phyloP scores from a whole-genome alignment of 2,329 filamentous ascomycete species.

The Colletotrichum incanum region DNA sequence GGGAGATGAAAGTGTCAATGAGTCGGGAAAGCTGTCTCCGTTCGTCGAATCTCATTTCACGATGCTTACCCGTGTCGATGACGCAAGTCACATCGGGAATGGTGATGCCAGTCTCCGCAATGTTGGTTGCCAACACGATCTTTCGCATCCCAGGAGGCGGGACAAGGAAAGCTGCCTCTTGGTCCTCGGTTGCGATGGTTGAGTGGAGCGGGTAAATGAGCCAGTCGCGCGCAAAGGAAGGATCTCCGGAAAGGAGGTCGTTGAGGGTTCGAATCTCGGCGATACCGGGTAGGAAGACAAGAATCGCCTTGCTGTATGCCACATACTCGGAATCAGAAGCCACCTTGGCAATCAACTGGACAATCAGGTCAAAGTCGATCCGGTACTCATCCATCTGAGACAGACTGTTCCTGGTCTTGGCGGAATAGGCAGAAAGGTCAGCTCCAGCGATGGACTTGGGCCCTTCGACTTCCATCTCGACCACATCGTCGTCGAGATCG shows the following conservation, averaged over 20 bases:
- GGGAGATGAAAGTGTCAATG: slow-evolving; percentile 94
- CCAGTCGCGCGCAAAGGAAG: slow-evolving; percentile 83
- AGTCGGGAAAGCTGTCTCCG: slow-evolving; percentile 90
- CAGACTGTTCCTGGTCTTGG: slow-evolving; percentile 81
- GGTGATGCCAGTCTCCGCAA: slow-evolving; percentile 98
- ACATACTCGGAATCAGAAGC: slow-evolving; percentile 77
- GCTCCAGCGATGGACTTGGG: slow-evolving; percentile 65
- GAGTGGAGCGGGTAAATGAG: slow-evolving; percentile 93
- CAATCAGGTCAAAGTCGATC: slow-evolving; percentile 90
- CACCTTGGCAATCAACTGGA: slow-evolving; percentile 83
- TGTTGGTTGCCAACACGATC: slow-evolving; percentile 97
- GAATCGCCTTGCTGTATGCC: slow-evolving; percentile 87
- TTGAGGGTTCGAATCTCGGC: slow-evolving; percentile 93
- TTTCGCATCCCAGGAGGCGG: slow-evolving; percentile 88
- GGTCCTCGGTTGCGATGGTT: slow-evolving; percentile 94
- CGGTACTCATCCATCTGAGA: slow-evolving; percentile 89
- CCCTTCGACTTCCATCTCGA: slow-evolving; percentile 63
- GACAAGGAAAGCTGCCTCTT: slow-evolving; percentile 91
- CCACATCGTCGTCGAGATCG: slow-evolving; percentile 75
- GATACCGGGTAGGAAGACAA: slow-evolving; percentile 96
- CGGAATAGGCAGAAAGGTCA: slow-evolving; percentile 81
- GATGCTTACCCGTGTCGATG: slow-evolving; percentile 96
- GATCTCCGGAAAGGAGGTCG: slow-evolving; percentile 85
- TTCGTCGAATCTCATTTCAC: slow-evolving; percentile 98
- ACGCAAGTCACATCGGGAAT: slow-evolving; percentile 98